Percentiles rank a stretch among this genome's conserved stretches.
These are phyloP conservation scores for Neonectria punicea DNA, from an alignment of 2,329 filamentous ascomycete species.

Conservation along the genomic window DNA sequence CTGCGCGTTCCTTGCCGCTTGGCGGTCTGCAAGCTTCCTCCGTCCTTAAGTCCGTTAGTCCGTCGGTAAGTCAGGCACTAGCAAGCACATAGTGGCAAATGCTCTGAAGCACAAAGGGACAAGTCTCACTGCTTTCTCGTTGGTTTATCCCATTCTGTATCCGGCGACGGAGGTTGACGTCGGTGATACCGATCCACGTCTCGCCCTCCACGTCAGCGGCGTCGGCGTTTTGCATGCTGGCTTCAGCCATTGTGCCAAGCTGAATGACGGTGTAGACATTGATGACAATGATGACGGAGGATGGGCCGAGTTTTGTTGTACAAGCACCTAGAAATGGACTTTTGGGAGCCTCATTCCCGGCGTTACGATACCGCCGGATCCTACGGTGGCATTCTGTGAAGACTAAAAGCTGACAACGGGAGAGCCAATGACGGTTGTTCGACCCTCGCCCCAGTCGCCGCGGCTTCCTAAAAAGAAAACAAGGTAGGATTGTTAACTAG, in stretches of 20 bases:
- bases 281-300: not conserved
- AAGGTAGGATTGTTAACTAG: too few relatives aligned
- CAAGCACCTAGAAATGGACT: too few relatives aligned
- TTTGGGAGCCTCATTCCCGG: not conserved
- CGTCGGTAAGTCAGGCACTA: not conserved
- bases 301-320: not conserved
- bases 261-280: not conserved
- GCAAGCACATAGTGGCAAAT: too few relatives aligned
- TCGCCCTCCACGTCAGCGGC: not conserved
- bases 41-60: not conserved
- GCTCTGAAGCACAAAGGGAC: not conserved
- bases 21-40: not conserved
- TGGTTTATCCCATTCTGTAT: not conserved
- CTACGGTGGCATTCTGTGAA: too few relatives aligned
- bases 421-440: not conserved
- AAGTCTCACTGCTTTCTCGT: not conserved
- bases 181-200: not conserved
- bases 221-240: too few relatives aligned
- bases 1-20: not conserved
- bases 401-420: not conserved
- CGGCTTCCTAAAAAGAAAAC: not conserved
- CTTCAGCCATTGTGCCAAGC: not conserved
- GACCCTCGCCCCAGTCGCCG: not conserved
- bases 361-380: not conserved
- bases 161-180: not conserved